Base-by-base conservation (phyloP, 208 protist species). In the Herpetomonas tarakana region DNA sequence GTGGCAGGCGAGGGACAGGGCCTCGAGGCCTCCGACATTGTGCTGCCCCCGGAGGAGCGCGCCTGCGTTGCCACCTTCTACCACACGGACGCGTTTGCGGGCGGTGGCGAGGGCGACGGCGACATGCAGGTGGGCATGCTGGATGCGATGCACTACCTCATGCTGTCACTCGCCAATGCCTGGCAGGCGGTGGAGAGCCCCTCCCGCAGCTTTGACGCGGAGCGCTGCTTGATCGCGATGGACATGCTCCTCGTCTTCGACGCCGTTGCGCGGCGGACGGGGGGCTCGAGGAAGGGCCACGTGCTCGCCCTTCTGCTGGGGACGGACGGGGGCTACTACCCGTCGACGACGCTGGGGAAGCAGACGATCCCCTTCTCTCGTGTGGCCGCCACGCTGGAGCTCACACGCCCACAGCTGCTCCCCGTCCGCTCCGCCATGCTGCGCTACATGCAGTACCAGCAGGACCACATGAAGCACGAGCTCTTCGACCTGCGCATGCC, bases 111-210 rank as follows among this genome's bases (percentile, higher is more conserved):
- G 0, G 38, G 19, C 27, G 57, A 39, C 16, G 44, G 25, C 7
- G 76, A 82, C 55, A 19, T 53, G 54, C 82, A 89, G 60, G 30
- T 76, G 52, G 59, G 50, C 44, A 75, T 74, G 53, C 62, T 90
- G 24, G 52, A 76, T 25, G 24, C 26, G n/a, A 39, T 90, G 2
- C 71, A 88, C 57, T 77, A 79, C 35, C 68, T 93, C 0, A 60
- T 74, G 60, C 69, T 90, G 27, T 84, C 83, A 14, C 75, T 81
- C 45, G 70, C 65, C 2, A 90, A 86, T 38, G 82, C 79, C 11
- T 92, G 87, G 84, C 87, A 93, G 78, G 76, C 87, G 24, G 81
- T 93, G 12, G 87, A 93, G 63, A 67, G 58, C 29, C 84, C 87
- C 38, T 78, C 81, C 19, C 76, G 84, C 49, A 57, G 61, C 51